Evolutionary conservation across 2,329 filamentous ascomycete genomes (phyloP).

Genomic region (Colletotrichum cuscutae): DNA sequence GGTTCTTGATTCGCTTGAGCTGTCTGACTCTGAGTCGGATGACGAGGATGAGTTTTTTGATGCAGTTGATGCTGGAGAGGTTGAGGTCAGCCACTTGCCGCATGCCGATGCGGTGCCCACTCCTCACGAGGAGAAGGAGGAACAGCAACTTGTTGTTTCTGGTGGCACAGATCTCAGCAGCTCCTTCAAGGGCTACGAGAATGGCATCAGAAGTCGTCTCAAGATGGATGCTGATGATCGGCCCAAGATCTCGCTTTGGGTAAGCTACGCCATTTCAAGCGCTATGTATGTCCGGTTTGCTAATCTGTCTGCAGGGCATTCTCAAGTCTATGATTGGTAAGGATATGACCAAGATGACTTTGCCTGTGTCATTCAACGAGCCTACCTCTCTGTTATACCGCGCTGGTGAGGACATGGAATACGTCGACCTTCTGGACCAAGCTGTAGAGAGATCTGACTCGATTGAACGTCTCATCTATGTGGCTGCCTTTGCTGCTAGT

Average conservation of each 20-base stretch:
- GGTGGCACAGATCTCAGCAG: slow-evolving; percentile 73
- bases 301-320: slow-evolving; percentile 72
- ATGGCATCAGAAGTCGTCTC: slow-evolving; percentile 80
- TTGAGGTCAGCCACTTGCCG: slow-evolving; percentile 80
- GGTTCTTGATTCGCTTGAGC: slow-evolving; percentile 74
- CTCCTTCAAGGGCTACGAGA: slow-evolving; percentile 91
- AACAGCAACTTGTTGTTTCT: slow-evolving; percentile 57
- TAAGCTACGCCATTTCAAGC: slow-evolving; percentile 56
- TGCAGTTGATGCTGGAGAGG: slow-evolving; percentile 91
- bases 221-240: slow-evolving; percentile 93
- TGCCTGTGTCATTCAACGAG: slow-evolving; percentile 98
- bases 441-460: slow-evolving; percentile 88
- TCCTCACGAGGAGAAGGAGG: slow-evolving; percentile 51
- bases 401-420: slow-evolving; percentile 98
- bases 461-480: slow-evolving; percentile 91
- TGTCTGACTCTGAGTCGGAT: slow-evolving; percentile 85
- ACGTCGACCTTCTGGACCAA: slow-evolving; percentile 89
- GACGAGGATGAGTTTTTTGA: slow-evolving; percentile 94
- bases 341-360: slow-evolving; percentile 99
- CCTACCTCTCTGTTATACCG: slow-evolving; percentile 95
- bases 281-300: neutral
- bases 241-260: slow-evolving; percentile 96
- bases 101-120: slow-evolving; percentile 11
- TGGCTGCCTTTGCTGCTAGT: slow-evolving; percentile 94
- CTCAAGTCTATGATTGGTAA: slow-evolving; percentile 99